These are phyloP conservation scores for Kalaharituber pfeilii DNA, from an alignment of 2,329 filamentous ascomycete genomes.

Conservation along the genomic window DNA sequence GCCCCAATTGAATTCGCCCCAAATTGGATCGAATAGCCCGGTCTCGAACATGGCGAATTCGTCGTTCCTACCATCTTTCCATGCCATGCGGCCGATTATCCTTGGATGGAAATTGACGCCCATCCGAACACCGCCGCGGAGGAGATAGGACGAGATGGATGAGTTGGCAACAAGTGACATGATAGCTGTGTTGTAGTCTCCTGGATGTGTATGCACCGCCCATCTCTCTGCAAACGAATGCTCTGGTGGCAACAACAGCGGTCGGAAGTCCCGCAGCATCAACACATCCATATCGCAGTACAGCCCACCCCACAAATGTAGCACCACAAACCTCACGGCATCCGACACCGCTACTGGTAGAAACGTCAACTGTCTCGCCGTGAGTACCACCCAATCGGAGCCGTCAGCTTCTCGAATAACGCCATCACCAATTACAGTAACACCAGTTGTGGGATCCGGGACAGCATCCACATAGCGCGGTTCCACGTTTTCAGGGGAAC, in stretches of 20 bases:
- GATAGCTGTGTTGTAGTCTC: slow-evolving; percentile 41
- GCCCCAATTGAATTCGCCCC: slow-evolving; percentile 40
- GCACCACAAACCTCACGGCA: slow-evolving; percentile 37
- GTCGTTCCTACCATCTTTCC: slow-evolving; percentile 37
- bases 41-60: slow-evolving; percentile 42
- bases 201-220: slow-evolving; percentile 36
- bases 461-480: slow-evolving; percentile 23
- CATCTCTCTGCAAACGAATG: slow-evolving; percentile 40
- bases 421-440: slow-evolving; percentile 33
- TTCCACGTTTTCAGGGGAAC: slow-evolving; percentile 29
- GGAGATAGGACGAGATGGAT: slow-evolving; percentile 37
- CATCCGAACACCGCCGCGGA: slow-evolving; percentile 40
- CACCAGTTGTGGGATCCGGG: slow-evolving; percentile 25
- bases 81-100: slow-evolving; percentile 39
- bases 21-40: slow-evolving; percentile 40
- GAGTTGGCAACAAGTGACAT: slow-evolving; percentile 41
- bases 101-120: slow-evolving; percentile 41
- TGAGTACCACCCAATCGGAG: slow-evolving; percentile 38
- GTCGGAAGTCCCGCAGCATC: slow-evolving; percentile 39
- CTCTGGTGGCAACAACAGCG: slow-evolving; percentile 34
- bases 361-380: slow-evolving; percentile 40
- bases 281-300: slow-evolving; percentile 42
- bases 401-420: slow-evolving; percentile 34
- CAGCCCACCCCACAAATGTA: slow-evolving; percentile 37
- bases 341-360: slow-evolving; percentile 41